Percentiles rank a stretch among this genome's conserved stretches.
Evolutionary conservation across 2,329 filamentous ascomycete genomes (phyloP).

Genomic region (Cladosporium colombiae): DNA sequence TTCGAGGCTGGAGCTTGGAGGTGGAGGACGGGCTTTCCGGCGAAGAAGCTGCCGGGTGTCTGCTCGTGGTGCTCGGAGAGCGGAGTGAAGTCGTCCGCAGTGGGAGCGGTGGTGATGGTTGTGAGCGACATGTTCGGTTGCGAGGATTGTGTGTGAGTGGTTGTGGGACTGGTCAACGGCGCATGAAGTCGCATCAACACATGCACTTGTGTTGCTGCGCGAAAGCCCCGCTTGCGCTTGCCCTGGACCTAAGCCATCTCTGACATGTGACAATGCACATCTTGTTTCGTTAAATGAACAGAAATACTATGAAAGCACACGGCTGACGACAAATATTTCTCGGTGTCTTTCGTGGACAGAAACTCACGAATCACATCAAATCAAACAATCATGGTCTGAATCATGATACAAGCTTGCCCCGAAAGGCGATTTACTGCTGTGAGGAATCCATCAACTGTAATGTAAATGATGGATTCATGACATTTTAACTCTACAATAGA

Average conservation of each 20-base stretch:
- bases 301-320: no score
- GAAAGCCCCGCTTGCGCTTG: background rate
- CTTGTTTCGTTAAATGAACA: background rate
- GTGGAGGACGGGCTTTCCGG: slow-evolving; percentile 70
- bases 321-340: no score
- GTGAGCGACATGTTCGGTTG: slow-evolving; percentile 38
- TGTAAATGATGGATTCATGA: no score
- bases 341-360: no score
- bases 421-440: no score
- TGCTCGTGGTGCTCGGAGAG: slow-evolving; percentile 70
- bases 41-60: slow-evolving; percentile 72
- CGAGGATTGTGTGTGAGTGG: background rate
- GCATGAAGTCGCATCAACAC: background rate
- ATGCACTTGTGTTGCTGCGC: background rate
- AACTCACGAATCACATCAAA: no score
- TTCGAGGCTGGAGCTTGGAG: slow-evolving; percentile 58
- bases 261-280: slow-evolving; percentile 4
- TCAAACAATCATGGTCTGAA: no score
- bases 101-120: slow-evolving; percentile 60
- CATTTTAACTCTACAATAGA: no score
- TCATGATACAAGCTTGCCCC: no score
- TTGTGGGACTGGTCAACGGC: background rate
- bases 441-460: no score
- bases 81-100: slow-evolving; percentile 60
- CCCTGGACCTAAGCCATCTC: background rate